Base-by-base conservation (phyloP, 139 green algal genomes). In the Coelastrella sp. region DNA sequence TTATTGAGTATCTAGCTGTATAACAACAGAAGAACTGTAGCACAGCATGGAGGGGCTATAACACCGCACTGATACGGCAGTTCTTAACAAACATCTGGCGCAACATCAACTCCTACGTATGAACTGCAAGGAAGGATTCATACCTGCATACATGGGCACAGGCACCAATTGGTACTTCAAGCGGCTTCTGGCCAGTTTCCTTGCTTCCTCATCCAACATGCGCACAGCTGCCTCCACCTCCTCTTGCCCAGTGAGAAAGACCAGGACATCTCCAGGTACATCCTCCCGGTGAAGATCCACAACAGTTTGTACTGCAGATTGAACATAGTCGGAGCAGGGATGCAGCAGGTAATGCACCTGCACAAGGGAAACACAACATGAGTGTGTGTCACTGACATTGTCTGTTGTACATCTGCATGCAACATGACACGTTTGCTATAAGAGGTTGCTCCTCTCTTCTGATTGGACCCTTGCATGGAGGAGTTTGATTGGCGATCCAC, bases 191-290 rank as follows among this genome's bases (percentile, higher is more conserved):
- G 69, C 60, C 79, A 92, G 85, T n/a, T 81, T 59, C 3, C 75
- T n/a, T 1, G 77, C 91, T 73, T 96, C 90, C 50, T 94, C 91
- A 72, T 96, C 89, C 73, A 96, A 60, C 84, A 96, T n/a, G 34
- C 30, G n/a, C 32, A 95, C 89, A 0, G 89, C 93, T 21, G 68
- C 51, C 43, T 95, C 89, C 60, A 93, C 94, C 87, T 98, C 95
- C 38, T 98, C 88, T 87, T 95, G 90, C 34, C 35, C 41, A 23
- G 96, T 97, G 0, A 99, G 87, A 74, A 99, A 98, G 32, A 99
- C 90, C n/a, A 99, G 90, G 67, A 99, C 88, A 85, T 99, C 96
- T 1, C 96, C 96, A 0, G 96, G 96, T 35, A 93, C 40, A 53
- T 95, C 93, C 27, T 83, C 82, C 38, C 81, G 87, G 90, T 98